phyloP scores from a whole-genome alignment of 1,139 yeast species.

The Geotrichum fermentans region DNA sequence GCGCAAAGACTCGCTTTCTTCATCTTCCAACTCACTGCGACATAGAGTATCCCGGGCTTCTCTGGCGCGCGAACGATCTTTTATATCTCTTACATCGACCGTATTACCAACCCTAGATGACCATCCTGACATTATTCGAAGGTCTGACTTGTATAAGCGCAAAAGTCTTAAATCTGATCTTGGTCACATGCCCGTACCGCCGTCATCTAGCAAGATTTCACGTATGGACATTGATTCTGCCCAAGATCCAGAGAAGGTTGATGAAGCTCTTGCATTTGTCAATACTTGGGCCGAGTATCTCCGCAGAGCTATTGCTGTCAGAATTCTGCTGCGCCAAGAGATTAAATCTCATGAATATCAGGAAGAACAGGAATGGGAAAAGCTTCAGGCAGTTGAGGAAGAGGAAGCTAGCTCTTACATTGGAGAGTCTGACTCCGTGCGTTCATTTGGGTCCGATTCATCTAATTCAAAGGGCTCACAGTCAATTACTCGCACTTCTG shows the following conservation, averaged over 20 bases:
- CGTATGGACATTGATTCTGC: slow-evolving; percentile 15
- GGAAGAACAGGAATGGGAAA: slow-evolving; percentile 11
- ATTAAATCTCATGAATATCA: slow-evolving; percentile 27
- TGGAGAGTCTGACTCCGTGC: slow-evolving; percentile 10
- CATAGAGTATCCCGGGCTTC: slow-evolving; percentile 2
- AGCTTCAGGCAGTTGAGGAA: slow-evolving; percentile 7
- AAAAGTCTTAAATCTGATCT: slow-evolving; percentile 4
- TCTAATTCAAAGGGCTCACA: not conserved
- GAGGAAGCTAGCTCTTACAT: slow-evolving; percentile 11
- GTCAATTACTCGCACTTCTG: not conserved
- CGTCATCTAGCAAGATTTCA: slow-evolving; percentile 5
- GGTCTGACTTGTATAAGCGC: slow-evolving; percentile 14
- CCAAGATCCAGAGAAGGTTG: slow-evolving; percentile 22
- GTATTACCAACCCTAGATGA: slow-evolving; percentile 6
- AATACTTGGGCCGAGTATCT: slow-evolving; percentile 37
- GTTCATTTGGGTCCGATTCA: slow-evolving; percentile 1
- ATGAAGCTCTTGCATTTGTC: slow-evolving; percentile 35
- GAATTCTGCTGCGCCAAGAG: slow-evolving; percentile 33
- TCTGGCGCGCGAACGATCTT: slow-evolving; percentile 8
- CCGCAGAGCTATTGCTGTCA: slow-evolving; percentile 35
- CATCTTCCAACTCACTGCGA: not conserved
- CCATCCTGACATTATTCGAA: slow-evolving; percentile 11
- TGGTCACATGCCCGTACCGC: slow-evolving; percentile 11
- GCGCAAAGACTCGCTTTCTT: not conserved
- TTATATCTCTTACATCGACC: slow-evolving; percentile 12